Evolutionary conservation across 306 rosid species (phyloP), one percentile per base, ranked within the genome.

Genomic region (Glycine latifolia): DNA sequence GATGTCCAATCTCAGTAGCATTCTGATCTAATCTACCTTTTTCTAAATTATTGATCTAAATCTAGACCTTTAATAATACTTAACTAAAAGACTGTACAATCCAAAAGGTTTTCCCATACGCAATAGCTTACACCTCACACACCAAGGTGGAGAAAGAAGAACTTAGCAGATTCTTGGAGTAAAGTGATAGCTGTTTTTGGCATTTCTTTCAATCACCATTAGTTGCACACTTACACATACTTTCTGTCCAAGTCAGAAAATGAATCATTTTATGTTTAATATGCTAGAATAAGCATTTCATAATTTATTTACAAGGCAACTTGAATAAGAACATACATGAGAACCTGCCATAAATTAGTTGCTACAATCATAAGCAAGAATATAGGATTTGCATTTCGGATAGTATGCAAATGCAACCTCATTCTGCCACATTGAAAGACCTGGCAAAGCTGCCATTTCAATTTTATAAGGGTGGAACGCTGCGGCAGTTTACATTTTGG

Each of bases 91-190:
- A 63, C 67, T 54, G 49, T 71, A 26, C 66, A 50, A 39, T 60
- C 53, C 37, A 16, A 59, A 61, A 67, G 50, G 17, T 63, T 79
- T 69, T 14, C 77, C 82, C 82, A 55, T 79, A 84, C 81, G 79
- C 59, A 71, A 76, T 80, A 65, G 72, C 81, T 86, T 86, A 39
- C 78, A 73, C 55, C 65, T 84, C 69, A 84, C 76, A 65, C 84
- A 37, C 63, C 68, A 62, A 60, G 68, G 87, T 80, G 81, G 82
- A 81, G 79, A 71, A 59, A 65, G 53, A 73, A 83, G 80, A 80
- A 80, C 67, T 76, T 41, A 62, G 52, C 33, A 72, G 83, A 77
- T 83, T 83, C 87, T 77, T 80, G 41, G 62, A 73, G 79, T 81
- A 74, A 84, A 87, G 87, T 53, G 67, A 78, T 60, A 31, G 81